Conservation (phyloP, 1,284 basidiomycete genomes). For the Erythrobasidium hasegawianum region DNA sequence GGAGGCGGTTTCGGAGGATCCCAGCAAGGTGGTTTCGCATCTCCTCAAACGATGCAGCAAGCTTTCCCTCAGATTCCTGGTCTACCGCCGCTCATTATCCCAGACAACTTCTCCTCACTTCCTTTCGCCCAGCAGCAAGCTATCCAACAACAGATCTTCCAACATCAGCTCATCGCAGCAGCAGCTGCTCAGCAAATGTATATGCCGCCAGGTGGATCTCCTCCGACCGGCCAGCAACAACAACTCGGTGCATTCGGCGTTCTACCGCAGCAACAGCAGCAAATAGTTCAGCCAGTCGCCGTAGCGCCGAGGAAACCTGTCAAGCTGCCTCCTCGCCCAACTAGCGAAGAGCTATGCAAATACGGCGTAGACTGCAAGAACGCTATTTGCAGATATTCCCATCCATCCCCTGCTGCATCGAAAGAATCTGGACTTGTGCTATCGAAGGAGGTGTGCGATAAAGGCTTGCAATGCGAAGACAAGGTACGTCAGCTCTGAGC, state of each 20-base stretch:
- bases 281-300: conserved; percentile 23
- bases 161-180: conserved; percentile 33
- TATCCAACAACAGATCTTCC: conserved; percentile 35
- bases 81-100: conserved; percentile 29
- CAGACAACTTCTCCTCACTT: conserved; percentile 29
- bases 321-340: conserved; percentile 50
- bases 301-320: conserved; percentile 18
- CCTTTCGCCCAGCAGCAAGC: conserved; percentile 27
- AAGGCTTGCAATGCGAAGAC: conserved; percentile 78
- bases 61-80: conserved; percentile 22
- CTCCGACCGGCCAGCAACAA: conserved; percentile 19
- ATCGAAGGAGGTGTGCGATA: conserved; percentile 81
- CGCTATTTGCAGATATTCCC: conserved; percentile 76
- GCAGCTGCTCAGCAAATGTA: conserved; percentile 31
- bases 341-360: conserved; percentile 67
- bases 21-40: conserved; percentile 6
- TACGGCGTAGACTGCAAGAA: conserved; percentile 84
- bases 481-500: conserved; percentile 53
- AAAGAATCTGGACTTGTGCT: conserved; percentile 86
- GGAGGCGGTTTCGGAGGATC: neutral
- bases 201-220: conserved; percentile 7
- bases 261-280: conserved; percentile 4
- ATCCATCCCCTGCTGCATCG: conserved; percentile 87
- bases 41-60: conserved; percentile 8
- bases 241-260: conserved; percentile 3